Percentiles rank a stretch among this genome's conserved stretches.
Conservation (phyloP, 106 monocot genomes). For the Dendrobium officinale region DNA sequence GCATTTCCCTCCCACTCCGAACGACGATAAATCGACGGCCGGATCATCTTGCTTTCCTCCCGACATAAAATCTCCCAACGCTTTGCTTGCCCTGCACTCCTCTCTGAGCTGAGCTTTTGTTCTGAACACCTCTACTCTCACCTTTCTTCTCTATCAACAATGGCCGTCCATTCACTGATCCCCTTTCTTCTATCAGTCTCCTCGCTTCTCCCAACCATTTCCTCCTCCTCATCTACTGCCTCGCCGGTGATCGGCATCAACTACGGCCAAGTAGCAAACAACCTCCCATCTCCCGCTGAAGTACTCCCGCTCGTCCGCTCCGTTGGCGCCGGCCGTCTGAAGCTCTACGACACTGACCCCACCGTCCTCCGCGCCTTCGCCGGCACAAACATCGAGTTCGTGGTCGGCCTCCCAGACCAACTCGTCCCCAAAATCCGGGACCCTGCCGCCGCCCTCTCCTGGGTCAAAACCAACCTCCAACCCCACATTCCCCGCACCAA, state of each 20-base stretch:
- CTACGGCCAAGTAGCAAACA: constrained; percentile 25
- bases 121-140: background rate
- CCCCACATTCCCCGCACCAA: constrained; percentile 16
- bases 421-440: constrained; percentile 3
- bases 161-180: background rate
- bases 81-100: background rate
- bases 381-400: constrained; percentile 12
- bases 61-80: background rate
- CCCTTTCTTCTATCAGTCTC: background rate
- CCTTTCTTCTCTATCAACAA: background rate
- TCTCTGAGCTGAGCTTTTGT: background rate
- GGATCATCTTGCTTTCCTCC: background rate
- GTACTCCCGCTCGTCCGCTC: constrained; percentile 25
- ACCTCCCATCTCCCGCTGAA: constrained; percentile 15
- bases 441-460: constrained; percentile 12
- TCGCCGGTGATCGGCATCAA: constrained; percentile 15
- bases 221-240: background rate
- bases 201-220: background rate
- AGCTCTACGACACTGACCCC: constrained; percentile 20
- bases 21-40: background rate
- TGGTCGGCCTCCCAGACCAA: constrained; percentile 15
- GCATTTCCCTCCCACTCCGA: no score
- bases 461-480: constrained; percentile 14
- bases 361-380: constrained; percentile 14
- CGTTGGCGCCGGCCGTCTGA: constrained; percentile 14